Base-by-base conservation (phyloP, 2,329 filamentous ascomycete genomes). In the Clonostachys chloroleuca region DNA sequence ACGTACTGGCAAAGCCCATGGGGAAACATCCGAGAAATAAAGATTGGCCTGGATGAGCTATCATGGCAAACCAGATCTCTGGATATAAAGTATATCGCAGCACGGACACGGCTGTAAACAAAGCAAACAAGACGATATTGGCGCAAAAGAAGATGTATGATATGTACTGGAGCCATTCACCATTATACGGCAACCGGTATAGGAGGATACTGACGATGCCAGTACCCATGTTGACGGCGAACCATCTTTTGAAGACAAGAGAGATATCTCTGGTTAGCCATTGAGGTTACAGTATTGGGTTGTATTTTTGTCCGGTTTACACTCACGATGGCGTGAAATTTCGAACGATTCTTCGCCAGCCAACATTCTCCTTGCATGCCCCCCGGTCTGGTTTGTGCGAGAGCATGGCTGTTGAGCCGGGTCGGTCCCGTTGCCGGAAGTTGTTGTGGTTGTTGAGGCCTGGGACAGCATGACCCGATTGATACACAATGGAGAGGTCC, bases 11-110 rank as follows among this genome's bases (percentile, higher is more conserved):
- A 49, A 88, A 75, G 0, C 75, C 83, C 81, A 88, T 87, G 1
- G 84, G 84, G 34, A 86, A 75, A 0, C 81, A 84, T 0, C 80
- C 85, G 5, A 89, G 65, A 53, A 89, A 89, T 46, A 89, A 70
- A 2, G 80, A 83, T 56, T 89, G 82, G 2, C 75, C 76, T 1
- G 82, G 83, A 58, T 89, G 81, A 3, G 69, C 66, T 35, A 89
- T 75, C 84, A 89, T 86, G 14, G 76, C 78, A 0, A 49, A 57
- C 76, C 83, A 89, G 33, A 87, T 81, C 49, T 78, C 73, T 0
- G 84, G 85, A 55, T 86, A 89, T 2, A 87, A 56, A 0, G 68
- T 67, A 55, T 89, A 89, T 5, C 86, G 75, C 4, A 84, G 59
- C 2, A 80, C 47, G 2, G 78, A 83, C 42, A 84, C 72, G 6